These are phyloP conservation scores for Filobasidium wieringae DNA, from an alignment of 768 basidiomycete species.

Conservation along the genomic window DNA sequence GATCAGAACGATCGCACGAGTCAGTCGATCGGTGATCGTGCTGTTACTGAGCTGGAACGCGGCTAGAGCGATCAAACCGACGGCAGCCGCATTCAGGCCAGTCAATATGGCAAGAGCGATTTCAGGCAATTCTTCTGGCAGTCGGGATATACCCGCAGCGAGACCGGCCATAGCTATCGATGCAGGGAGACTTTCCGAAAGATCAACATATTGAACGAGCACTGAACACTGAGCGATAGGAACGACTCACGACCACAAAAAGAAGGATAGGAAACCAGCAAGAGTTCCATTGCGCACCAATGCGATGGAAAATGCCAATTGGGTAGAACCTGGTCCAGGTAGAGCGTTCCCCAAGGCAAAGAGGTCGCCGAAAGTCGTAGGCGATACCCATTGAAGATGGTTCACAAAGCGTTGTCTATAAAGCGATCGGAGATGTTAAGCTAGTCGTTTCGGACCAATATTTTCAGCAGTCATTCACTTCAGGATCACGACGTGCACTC, in stretches of 20 bases:
- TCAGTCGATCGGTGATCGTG: constrained; percentile 44
- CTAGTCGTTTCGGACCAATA: too few relatives aligned
- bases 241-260: constrained; percentile 39
- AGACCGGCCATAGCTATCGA: constrained; percentile 46
- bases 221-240: neutral
- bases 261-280: constrained; percentile 43
- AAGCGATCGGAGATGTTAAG: too few relatives aligned
- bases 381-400: constrained; percentile 30
- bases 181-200: constrained; percentile 41
- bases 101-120: constrained; percentile 47
- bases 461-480: constrained; percentile 23
- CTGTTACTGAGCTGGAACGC: constrained; percentile 45
- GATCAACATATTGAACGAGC: neutral
- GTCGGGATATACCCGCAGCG: constrained; percentile 42
- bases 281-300: constrained; percentile 43
- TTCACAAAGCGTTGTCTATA: constrained; percentile 33
- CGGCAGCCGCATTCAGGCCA: constrained; percentile 49
- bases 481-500: constrained; percentile 46
- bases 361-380: constrained; percentile 39
- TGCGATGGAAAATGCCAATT: constrained; percentile 46
- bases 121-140: constrained; percentile 43
- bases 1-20: constrained; percentile 42
- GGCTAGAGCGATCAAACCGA: constrained; percentile 48
- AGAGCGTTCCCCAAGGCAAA: constrained; percentile 46
- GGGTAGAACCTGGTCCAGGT: constrained; percentile 46